Evolutionary conservation across 345 rosid genomes (phyloP).

Genomic region (Fremontodendron californicum): DNA sequence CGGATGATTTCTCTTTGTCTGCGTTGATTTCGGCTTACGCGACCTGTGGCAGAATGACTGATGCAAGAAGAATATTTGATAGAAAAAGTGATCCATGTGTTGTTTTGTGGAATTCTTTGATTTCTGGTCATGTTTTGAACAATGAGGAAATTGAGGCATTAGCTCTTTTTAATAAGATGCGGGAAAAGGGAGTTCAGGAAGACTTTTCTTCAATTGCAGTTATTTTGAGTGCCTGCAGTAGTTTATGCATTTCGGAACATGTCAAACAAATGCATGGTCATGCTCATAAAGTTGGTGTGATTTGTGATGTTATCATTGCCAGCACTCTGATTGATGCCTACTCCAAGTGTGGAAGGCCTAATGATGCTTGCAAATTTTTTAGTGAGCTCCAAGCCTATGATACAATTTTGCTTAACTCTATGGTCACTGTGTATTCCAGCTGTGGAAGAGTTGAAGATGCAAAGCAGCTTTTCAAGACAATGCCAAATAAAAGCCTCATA

Average conservation of each 20-base stretch:
- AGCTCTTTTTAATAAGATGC: slow-evolving; percentile 54
- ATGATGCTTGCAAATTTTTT: slow-evolving; percentile 65
- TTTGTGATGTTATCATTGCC: slow-evolving; percentile 30
- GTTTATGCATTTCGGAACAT: slow-evolving; percentile 24
- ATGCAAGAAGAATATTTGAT: slow-evolving; percentile 52
- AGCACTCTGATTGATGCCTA: slow-evolving; percentile 50
- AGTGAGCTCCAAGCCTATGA: slow-evolving; percentile 55
- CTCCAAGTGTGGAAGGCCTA: slow-evolving; percentile 52
- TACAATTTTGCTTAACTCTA: slow-evolving; percentile 66
- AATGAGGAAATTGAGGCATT: slow-evolving; percentile 55
- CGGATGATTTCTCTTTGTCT: slow-evolving; percentile 71
- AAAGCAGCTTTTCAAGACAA: slow-evolving; percentile 47
- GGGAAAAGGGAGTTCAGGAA: slow-evolving; percentile 29
- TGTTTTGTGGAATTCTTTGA: slow-evolving; percentile 75
- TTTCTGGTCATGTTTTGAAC: slow-evolving; percentile 64
- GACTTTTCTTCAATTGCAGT: slow-evolving; percentile 54
- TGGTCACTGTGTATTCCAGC: slow-evolving; percentile 69
- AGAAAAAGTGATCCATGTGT: slow-evolving; percentile 35
- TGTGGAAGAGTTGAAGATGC: slow-evolving; percentile 78
- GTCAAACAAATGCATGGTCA: slow-evolving; percentile 47
- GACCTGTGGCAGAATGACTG: slow-evolving; percentile 46
- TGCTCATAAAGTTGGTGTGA: slow-evolving; percentile 50
- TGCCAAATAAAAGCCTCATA: slow-evolving; percentile 56
- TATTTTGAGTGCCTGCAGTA: slow-evolving; percentile 52
- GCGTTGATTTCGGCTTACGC: slow-evolving; percentile 78